Evolutionary conservation across 1,139 yeast species (phyloP).

Genomic region (Protomyces pachydermus): DNA sequence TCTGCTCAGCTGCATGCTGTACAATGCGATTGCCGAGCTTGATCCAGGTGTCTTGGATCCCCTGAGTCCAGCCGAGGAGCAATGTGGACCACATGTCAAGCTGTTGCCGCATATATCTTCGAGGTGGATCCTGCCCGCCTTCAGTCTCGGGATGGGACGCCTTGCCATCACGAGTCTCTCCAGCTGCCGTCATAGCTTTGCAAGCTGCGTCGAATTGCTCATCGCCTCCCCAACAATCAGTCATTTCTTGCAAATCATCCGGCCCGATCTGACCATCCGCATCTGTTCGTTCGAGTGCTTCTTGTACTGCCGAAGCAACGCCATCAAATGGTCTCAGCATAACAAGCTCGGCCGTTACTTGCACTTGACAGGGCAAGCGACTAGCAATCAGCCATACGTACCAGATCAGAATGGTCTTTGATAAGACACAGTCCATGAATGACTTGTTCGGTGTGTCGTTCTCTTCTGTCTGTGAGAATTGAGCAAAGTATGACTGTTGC

Average conservation of each 20-base stretch:
- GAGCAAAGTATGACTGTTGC: no score
- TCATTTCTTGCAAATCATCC: not conserved
- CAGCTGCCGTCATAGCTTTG: not conserved
- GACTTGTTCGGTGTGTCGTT: not conserved
- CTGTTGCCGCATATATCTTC: not conserved
- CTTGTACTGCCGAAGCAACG: not conserved
- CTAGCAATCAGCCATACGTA: not conserved
- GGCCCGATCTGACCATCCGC: not conserved
- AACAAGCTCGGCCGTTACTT: not conserved
- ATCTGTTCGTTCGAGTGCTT: not conserved
- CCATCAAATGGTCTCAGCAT: not conserved
- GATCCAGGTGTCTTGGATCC: not conserved
- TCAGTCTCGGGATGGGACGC: not conserved
- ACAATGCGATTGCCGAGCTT: not conserved
- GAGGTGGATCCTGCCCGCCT: not conserved
- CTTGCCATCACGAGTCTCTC: not conserved
- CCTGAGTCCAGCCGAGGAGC: not conserved
- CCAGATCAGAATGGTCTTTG: not conserved
- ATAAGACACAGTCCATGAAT: not conserved
- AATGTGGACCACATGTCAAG: not conserved
- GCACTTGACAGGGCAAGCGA: not conserved
- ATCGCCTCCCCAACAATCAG: not conserved
- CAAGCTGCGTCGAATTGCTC: not conserved
- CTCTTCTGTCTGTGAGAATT: no score
- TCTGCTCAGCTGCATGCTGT: not conserved